Evolutionary conservation across 176 grass and related monocot species (phyloP).

Genomic region (maize (Zea mays)): DNA sequence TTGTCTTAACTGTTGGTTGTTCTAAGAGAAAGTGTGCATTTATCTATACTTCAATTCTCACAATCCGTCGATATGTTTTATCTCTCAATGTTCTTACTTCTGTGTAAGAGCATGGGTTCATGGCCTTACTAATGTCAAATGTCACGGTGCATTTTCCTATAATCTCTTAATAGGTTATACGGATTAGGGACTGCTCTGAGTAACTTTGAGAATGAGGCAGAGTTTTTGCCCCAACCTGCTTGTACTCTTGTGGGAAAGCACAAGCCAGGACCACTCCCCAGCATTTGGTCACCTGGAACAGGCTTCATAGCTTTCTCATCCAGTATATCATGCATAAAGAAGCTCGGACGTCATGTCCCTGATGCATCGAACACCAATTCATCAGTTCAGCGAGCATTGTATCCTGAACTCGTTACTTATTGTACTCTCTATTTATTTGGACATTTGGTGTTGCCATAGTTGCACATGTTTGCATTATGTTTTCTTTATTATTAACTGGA

Average conservation of each 20-base stretch:
- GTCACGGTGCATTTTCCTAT: conserved; percentile 12
- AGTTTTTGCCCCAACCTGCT: conserved; percentile 48
- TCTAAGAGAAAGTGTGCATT: background rate
- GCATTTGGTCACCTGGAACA: conserved; percentile 41
- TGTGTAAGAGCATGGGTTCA: conserved; percentile 2
- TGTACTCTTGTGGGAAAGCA: conserved; percentile 41
- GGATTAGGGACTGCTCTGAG: conserved; percentile 32
- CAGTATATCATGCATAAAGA: conserved; percentile 60
- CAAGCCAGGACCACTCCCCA: conserved; percentile 38
- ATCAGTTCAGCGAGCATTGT: conserved; percentile 54
- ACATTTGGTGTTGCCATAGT: background rate
- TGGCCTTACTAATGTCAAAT: background rate
- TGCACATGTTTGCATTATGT: conserved; percentile 13
- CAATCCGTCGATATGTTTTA: background rate
- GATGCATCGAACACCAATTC: conserved; percentile 32
- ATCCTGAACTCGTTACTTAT: conserved; percentile 45
- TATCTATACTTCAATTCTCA: background rate
- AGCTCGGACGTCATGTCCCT: conserved; percentile 21
- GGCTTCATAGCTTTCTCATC: conserved; percentile 43
- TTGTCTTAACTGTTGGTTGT: background rate
- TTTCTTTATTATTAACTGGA: conserved; percentile 2
- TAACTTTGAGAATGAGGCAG: conserved; percentile 29
- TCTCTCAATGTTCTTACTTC: conserved; percentile 6
- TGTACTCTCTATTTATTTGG: conserved; percentile 1
- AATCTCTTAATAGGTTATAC: conserved; percentile 49